Percentiles rank a stretch among this genome's conserved stretches.
These are phyloP conservation scores for Infundibulicybe gibba DNA, from an alignment of 768 basidiomycete species.

Conservation along the genomic window DNA sequence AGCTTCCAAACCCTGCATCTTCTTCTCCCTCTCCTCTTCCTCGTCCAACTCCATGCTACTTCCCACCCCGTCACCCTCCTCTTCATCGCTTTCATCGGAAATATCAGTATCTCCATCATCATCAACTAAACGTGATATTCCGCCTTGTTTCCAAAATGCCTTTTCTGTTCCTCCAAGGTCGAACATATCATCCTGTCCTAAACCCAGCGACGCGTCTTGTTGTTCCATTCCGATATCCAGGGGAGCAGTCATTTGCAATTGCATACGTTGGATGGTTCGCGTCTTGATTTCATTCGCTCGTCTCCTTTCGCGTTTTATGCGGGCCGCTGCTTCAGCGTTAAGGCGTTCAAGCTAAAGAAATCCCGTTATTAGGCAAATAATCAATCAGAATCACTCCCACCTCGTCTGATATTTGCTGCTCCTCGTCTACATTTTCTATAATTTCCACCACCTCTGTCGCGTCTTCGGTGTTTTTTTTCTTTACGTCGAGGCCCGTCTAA, in stretches of 20 bases:
- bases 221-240: conserved; percentile 92
- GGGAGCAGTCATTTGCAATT: conserved; percentile 97
- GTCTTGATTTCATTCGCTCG: conserved; percentile 86
- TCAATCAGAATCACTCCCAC: conserved; percentile 30
- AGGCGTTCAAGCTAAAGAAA: conserved; percentile 71
- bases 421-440: conserved; percentile 74
- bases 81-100: conserved; percentile 40
- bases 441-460: conserved; percentile 69
- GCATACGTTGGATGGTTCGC: conserved; percentile 90
- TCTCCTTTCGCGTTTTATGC: conserved; percentile 76
- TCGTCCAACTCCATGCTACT: conserved; percentile 46
- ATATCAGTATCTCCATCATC: conserved; percentile 19
- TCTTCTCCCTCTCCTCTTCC: conserved; percentile 69
- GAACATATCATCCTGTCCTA: conserved; percentile 85
- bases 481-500: conserved; percentile 83
- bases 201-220: conserved; percentile 64
- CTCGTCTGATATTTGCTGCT: conserved; percentile 87
- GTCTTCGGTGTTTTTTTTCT: conserved; percentile 70
- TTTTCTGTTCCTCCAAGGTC: conserved; percentile 67
- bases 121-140: conserved; percentile 27
- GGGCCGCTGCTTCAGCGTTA: conserved; percentile 70
- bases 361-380: conserved; percentile 4
- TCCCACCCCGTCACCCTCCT: conserved; percentile 21
- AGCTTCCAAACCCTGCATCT: conserved; percentile 65
- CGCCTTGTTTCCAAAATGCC: conserved; percentile 32